Evolutionary conservation across 495 filamentous ascomycete genomes (phyloP).

Genomic region (Xylaria palmicola): DNA sequence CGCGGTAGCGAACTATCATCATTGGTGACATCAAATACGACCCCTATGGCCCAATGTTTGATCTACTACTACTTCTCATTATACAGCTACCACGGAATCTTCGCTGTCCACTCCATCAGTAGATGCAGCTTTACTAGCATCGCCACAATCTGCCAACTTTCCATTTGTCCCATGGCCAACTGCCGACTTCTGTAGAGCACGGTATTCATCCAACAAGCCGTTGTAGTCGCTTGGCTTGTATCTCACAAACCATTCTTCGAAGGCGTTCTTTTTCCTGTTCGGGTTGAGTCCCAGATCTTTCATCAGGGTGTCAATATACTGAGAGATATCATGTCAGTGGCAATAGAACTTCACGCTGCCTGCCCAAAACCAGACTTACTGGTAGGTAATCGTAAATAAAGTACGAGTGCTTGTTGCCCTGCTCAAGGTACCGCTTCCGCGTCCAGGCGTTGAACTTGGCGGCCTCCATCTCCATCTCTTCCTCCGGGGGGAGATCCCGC

Average conservation of each 20-base stretch:
- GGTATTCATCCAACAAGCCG: constrained; percentile 22
- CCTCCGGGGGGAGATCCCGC: constrained; percentile 23
- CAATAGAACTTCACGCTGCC: too few species aligned
- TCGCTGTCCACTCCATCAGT: too few species aligned
- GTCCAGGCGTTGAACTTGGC: constrained; percentile 39
- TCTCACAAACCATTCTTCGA: constrained; percentile 15
- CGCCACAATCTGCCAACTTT: too few species aligned
- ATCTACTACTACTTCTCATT: too few species aligned
- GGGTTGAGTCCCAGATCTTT: constrained; percentile 14
- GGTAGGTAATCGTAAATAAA: constrained; percentile 28
- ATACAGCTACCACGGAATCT: too few species aligned
- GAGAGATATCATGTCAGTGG: constrained; percentile 9
- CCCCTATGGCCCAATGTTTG: too few species aligned
- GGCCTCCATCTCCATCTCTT: constrained; percentile 35
- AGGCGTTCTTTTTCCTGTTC: constrained; percentile 22
- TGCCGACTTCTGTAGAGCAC: too few species aligned
- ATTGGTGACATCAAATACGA: too few species aligned
- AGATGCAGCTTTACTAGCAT: too few species aligned
- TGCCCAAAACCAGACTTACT: constrained; percentile 7
- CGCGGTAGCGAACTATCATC: too few species aligned
- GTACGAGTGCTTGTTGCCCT: constrained; percentile 26
- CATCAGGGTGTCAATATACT: constrained; percentile 27
- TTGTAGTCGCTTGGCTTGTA: constrained; percentile 19
- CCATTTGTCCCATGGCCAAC: too few species aligned
- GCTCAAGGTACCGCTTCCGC: constrained; percentile 36